These are phyloP conservation scores for Blastobotrys aristatus DNA, from an alignment of 1,139 yeast species.

Conservation along the genomic window DNA sequence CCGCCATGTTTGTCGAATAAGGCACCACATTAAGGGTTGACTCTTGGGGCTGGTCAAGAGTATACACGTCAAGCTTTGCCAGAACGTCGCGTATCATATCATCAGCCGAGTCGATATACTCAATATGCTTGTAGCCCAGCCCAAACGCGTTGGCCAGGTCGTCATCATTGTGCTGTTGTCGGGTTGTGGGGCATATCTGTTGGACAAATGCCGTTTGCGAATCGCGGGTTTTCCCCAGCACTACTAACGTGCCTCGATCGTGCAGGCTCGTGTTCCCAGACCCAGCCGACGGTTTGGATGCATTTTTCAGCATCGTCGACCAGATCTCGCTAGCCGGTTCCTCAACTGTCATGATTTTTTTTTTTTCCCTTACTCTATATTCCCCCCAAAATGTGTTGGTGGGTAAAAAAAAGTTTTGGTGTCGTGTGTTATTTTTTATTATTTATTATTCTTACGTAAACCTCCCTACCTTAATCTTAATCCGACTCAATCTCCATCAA, in stretches of 20 bases:
- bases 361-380: background rate
- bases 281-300: constrained; percentile 19
- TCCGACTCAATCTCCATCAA: constrained; percentile 25
- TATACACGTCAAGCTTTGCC: constrained; percentile 34
- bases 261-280: background rate
- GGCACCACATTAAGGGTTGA: background rate
- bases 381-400: too few relatives aligned
- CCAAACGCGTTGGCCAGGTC: constrained; percentile 30
- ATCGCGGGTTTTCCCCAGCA: constrained; percentile 18
- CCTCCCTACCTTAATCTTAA: constrained; percentile 3
- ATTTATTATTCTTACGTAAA: too few relatives aligned
- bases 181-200: background rate
- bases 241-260: constrained; percentile 18
- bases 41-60: constrained; percentile 20
- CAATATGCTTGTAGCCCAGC: constrained; percentile 36
- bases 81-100: constrained; percentile 25
- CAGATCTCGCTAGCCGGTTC: constrained; percentile 18
- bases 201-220: background rate
- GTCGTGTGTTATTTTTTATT: background rate
- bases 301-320: constrained; percentile 24
- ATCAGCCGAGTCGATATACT: constrained; percentile 32
- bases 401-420: background rate
- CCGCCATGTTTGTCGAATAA: constrained; percentile 14
- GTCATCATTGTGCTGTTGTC: constrained; percentile 19
- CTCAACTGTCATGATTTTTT: background rate